phyloP scores from a whole-genome alignment of 192 early-diverging fungal species.

The Radiomyces spectabilis region DNA sequence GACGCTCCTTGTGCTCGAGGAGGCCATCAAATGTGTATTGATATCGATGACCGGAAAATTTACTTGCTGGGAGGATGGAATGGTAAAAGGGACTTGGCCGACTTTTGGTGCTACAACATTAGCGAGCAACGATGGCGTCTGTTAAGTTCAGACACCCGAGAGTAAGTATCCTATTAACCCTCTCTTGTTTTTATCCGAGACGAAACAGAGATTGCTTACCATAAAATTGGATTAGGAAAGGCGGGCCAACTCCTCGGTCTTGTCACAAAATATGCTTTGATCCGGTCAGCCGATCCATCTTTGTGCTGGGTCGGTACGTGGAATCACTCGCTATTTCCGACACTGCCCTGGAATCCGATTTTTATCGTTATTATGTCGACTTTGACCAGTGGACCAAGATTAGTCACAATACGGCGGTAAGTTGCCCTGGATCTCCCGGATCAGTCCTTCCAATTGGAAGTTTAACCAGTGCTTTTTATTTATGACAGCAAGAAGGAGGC shows the following conservation, averaged over 20 bases:
- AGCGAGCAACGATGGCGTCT: slow-evolving; percentile 60
- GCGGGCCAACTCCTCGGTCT: slow-evolving; percentile 81
- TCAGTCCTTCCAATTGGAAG: not conserved
- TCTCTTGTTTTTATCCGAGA: not conserved
- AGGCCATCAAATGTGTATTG: slow-evolving; percentile 97
- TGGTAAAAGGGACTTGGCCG: slow-evolving; percentile 76
- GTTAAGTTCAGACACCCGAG: slow-evolving; percentile 67
- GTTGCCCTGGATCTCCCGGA: slow-evolving; percentile 1
- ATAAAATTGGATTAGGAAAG: slow-evolving; percentile 55
- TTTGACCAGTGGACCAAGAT: slow-evolving; percentile 63
- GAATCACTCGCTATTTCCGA: slow-evolving; percentile 65
- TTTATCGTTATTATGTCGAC: slow-evolving; percentile 82
- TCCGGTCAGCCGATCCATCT: slow-evolving; percentile 62
- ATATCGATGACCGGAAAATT: slow-evolving; percentile 58
- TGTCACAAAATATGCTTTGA: slow-evolving; percentile 93
- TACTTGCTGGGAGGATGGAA: slow-evolving; percentile 97
- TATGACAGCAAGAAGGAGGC: slow-evolving; percentile 62
- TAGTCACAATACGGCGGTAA: slow-evolving; percentile 68
- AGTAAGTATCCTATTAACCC: slow-evolving; percentile 35
- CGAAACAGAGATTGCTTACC: no score
- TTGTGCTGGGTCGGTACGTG: slow-evolving; percentile 85
- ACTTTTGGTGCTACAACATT: slow-evolving; percentile 82
- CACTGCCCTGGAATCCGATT: slow-evolving; percentile 70
- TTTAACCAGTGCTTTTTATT: not conserved
- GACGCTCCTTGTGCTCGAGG: slow-evolving; percentile 63